phyloP scores from a whole-genome alignment of 495 filamentous ascomycete genomes.

The Aspergillus diversus region DNA sequence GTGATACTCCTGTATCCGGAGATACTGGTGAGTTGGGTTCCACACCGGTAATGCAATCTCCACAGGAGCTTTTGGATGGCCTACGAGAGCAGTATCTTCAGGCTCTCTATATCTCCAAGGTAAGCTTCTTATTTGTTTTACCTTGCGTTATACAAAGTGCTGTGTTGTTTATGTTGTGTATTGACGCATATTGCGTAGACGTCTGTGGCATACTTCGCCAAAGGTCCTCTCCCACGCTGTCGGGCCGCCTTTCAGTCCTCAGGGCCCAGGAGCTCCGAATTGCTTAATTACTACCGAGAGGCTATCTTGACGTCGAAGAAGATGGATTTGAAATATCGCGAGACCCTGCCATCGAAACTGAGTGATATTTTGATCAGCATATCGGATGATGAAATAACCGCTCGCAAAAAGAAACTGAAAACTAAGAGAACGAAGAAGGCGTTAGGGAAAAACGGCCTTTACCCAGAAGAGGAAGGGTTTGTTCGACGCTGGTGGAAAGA shows the following conservation, averaged over 20 bases:
- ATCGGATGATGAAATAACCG: slow-evolving; percentile 60
- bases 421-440: slow-evolving; percentile 63
- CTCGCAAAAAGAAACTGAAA: slow-evolving; percentile 59
- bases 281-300: slow-evolving; percentile 70
- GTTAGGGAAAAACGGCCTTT: slow-evolving; percentile 75
- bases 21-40: slow-evolving; percentile 21
- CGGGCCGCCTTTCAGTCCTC: slow-evolving; percentile 72
- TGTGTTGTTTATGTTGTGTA: neutral
- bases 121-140: slow-evolving; percentile 31
- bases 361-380: slow-evolving; percentile 62
- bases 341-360: slow-evolving; percentile 70
- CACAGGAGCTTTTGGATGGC: slow-evolving; percentile 67
- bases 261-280: slow-evolving; percentile 49
- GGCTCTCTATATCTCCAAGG: slow-evolving; percentile 87
- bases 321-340: slow-evolving; percentile 87
- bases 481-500: slow-evolving; percentile 79
- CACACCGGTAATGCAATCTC: slow-evolving; percentile 46
- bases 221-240: slow-evolving; percentile 89
- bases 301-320: slow-evolving; percentile 71
- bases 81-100: slow-evolving; percentile 81
- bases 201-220: slow-evolving; percentile 94
- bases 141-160: neutral
- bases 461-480: slow-evolving; percentile 73
- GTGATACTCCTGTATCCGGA: slow-evolving; percentile 13
- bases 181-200: slow-evolving; percentile 52